A percentile compares a stretch with the other conserved stretches of the same genome.
These are phyloP conservation scores for Diplodia mutila DNA, from an alignment of 2,329 filamentous ascomycete genomes.

Conservation along the genomic window DNA sequence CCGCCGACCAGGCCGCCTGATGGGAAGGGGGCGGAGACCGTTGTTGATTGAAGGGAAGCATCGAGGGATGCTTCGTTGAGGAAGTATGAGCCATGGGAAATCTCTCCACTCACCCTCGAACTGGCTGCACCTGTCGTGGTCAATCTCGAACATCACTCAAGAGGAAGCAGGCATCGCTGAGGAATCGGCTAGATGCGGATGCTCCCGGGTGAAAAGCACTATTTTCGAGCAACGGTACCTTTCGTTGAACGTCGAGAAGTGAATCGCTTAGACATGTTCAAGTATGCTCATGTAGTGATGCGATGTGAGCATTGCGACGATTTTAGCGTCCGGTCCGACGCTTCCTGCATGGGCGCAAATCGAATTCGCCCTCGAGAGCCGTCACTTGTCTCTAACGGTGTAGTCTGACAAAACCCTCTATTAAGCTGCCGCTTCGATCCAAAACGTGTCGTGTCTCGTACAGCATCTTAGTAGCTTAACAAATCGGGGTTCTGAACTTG, in stretches of 20 bases:
- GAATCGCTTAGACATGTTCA: background rate
- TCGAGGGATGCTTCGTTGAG: no score
- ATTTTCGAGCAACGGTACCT: background rate
- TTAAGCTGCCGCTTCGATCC: no score
- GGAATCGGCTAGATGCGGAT: background rate
- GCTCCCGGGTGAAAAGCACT: background rate
- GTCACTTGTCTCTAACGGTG: no score
- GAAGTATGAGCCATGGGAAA: background rate
- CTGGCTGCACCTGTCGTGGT: background rate
- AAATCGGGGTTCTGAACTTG: no score
- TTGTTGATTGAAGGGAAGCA: background rate
- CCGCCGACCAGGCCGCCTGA: constrained; percentile 37
- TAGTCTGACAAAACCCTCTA: no score
- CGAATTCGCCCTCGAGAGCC: no score
- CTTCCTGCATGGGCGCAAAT: no score
- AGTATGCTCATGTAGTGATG: background rate
- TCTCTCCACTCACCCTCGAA: background rate
- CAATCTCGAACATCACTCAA: background rate
- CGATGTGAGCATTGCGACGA: background rate
- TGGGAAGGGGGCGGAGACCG: background rate
- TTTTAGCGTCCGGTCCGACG: background rate
- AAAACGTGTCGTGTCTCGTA: no score
- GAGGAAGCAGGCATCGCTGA: background rate
- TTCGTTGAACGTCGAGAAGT: background rate
- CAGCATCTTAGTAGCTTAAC: no score